phyloP scores from a whole-genome alignment of 768 basidiomycete genomes.

The Suillus americanus region DNA sequence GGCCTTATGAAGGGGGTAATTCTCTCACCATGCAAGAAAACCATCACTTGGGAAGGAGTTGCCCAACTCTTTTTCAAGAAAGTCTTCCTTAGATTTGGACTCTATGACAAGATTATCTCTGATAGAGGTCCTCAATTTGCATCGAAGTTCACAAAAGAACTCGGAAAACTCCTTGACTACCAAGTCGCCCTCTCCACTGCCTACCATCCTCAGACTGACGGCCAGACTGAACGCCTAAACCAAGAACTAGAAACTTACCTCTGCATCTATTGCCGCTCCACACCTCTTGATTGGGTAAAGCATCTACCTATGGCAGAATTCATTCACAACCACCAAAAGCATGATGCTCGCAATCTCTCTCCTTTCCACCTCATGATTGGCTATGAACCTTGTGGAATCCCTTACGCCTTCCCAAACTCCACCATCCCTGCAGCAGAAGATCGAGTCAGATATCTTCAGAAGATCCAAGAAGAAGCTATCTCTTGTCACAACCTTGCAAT shows the following conservation, averaged over 20 bases:
- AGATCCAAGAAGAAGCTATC: background rate
- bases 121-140: constrained; percentile 21
- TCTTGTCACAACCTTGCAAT: background rate
- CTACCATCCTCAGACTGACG: constrained; percentile 33
- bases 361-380: constrained; percentile 6
- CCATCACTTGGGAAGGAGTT: constrained; percentile 11
- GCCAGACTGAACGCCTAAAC: constrained; percentile 23
- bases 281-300: constrained; percentile 3
- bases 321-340: background rate
- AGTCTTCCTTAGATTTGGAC: background rate
- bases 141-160: constrained; percentile 16
- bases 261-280: background rate
- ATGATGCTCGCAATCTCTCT: background rate
- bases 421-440: too few species aligned
- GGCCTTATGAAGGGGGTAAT: constrained; percentile 29
- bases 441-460: too few species aligned
- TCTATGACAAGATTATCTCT: constrained; percentile 3
- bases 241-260: background rate
- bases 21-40: constrained; percentile 22
- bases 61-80: constrained; percentile 13
- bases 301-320: constrained; percentile 22
- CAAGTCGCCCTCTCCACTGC: constrained; percentile 33
- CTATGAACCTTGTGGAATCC: background rate
- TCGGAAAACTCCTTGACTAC: constrained; percentile 19
- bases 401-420: too few species aligned